Evolutionary conservation across 2,329 filamentous ascomycete genomes (phyloP), one percentile per base, ranked within the genome.

Genomic region (Aspergillus ustus): DNA sequence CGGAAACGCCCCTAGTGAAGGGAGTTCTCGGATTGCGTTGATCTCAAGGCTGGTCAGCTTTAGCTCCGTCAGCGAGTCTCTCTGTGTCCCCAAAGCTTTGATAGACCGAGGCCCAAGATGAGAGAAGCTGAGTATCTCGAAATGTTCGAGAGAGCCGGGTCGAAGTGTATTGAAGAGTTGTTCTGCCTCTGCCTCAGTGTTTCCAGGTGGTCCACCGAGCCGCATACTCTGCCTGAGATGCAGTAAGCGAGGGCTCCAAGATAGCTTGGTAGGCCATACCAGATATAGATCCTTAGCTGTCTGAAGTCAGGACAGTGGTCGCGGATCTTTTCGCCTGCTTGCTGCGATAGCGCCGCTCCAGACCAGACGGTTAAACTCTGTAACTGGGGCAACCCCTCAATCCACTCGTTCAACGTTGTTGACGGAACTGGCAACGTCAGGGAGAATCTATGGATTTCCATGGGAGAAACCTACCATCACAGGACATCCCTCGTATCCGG

Each of bases 231-330:
- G 67, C 66, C 72, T 78, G 29, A 80, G 34, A 68, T 46, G 19
- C 55, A 67, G 2, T 69, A 59, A 44, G 54, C 17, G 15, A 25
- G 34, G 48, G 13, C 20, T 25, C 20, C n/a, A n/a, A 50, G n/a
- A 2, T n/a, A 28, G 9, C 2, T 15, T 17, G 11, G 55, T 7
- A 45, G 45, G 20, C 34, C 69, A 55, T 69, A 77, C 82, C 82
- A 85, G 46, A 73, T 79, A 63, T 83, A 88, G 59, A 89, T 85
- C 28, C 81, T 84, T 22, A 92, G 74, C 44, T 84, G 82, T 48
- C 81, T 81, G 67, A 92, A 89, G 8, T 83, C 77, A 2, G 85
- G 85, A 66, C 89, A 92, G 66, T 84, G 78, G 25, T 81, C 72
- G 25, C 81, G 78, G 52, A 92, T 84, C 3, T 85, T 81, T 13